Evolutionary conservation across 306 rosid genomes (phyloP).

Genomic region (Cucurbita pepo): DNA sequence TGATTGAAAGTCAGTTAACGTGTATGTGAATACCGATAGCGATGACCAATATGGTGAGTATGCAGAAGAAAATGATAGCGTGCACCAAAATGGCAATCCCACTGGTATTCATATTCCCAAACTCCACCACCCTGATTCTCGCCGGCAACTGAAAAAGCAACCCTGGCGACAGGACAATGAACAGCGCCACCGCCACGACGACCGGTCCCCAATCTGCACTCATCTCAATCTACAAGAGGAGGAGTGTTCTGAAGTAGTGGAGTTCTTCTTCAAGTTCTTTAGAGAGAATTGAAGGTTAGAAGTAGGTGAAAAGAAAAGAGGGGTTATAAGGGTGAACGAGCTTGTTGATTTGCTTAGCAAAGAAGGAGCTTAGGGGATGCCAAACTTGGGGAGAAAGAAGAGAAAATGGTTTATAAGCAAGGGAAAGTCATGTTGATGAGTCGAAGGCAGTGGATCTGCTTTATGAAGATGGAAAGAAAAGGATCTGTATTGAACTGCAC

Average conservation of each 20-base stretch:
- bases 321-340: conserved; percentile 4
- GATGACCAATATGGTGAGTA: conserved; percentile 59
- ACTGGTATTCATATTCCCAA: conserved; percentile 89
- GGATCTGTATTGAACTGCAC: background rate
- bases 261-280: background rate
- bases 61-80: conserved; percentile 68
- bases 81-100: conserved; percentile 89
- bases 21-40: conserved; percentile 90
- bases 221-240: conserved; percentile 20
- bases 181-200: conserved; percentile 54
- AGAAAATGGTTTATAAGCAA: conserved; percentile 28
- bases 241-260: background rate
- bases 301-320: conserved; percentile 11
- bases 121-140: conserved; percentile 61
- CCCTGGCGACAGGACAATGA: conserved; percentile 84
- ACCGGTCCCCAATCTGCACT: conserved; percentile 90
- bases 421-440: conserved; percentile 55
- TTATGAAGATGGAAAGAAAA: conserved; percentile 24
- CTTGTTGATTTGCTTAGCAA: conserved; percentile 37
- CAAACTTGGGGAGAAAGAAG: conserved; percentile 56
- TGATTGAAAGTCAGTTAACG: conserved; percentile 14
- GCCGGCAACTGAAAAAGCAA: conserved; percentile 78
- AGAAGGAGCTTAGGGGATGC: conserved; percentile 64
- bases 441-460: conserved; percentile 35
- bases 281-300: conserved; percentile 1